These are phyloP conservation scores for Pyrus hybrid DNA, from an alignment of 331 rosid species.

Conservation along the genomic window DNA sequence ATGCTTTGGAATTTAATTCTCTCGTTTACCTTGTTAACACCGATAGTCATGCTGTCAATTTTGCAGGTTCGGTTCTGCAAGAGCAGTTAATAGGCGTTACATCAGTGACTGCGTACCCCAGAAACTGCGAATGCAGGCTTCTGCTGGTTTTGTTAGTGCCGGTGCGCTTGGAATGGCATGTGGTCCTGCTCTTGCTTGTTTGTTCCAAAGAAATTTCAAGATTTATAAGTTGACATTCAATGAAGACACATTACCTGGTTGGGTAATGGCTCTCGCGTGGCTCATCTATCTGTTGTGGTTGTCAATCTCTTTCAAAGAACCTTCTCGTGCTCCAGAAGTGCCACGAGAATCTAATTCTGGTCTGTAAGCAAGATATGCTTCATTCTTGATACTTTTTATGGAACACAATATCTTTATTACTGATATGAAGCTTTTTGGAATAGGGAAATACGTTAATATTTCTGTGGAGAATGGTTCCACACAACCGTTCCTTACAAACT, in stretches of 20 bases:
- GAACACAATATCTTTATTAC: neutral
- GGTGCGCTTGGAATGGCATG: constrained; percentile 50
- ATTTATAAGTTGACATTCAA: constrained; percentile 37
- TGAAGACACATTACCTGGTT: constrained; percentile 44
- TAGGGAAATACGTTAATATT: constrained; percentile 14
- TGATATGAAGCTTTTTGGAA: neutral
- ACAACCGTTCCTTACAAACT: constrained; percentile 49
- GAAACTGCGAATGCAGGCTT: constrained; percentile 41
- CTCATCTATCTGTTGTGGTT: constrained; percentile 34
- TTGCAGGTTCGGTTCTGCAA: constrained; percentile 44
- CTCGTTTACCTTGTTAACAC: neutral
- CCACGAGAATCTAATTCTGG: constrained; percentile 19
- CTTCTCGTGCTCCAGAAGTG: constrained; percentile 12
- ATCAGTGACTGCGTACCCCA: constrained; percentile 45
- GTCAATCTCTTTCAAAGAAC: constrained; percentile 35
- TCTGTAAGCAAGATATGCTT: neutral
- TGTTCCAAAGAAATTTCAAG: constrained; percentile 37
- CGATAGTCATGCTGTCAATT: neutral
- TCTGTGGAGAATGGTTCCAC: constrained; percentile 22
- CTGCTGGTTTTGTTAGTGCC: constrained; percentile 49
- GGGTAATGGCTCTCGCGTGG: constrained; percentile 50
- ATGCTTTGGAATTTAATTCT: neutral
- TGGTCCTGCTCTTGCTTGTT: constrained; percentile 50
- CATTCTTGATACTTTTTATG: neutral
- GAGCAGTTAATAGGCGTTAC: constrained; percentile 47